A percentile compares a stretch with the other conserved stretches of the same genome.
These are phyloP conservation scores for Epichloe amarillans DNA, from an alignment of 2,329 filamentous ascomycete species.

Conservation along the genomic window DNA sequence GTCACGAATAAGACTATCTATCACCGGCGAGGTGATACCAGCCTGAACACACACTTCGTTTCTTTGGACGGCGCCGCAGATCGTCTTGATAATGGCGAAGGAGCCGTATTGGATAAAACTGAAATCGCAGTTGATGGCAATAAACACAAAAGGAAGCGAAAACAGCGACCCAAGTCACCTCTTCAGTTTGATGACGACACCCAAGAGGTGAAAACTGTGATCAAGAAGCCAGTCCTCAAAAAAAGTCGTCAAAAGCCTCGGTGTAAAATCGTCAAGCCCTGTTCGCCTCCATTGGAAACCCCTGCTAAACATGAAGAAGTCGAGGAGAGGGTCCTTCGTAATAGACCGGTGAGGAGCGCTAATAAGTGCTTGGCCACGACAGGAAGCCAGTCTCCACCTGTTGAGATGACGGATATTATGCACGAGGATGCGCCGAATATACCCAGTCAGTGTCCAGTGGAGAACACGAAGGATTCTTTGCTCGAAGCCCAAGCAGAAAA, in stretches of 20 bases:
- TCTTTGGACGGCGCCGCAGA: conserved; percentile 1
- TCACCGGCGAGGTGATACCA: not conserved
- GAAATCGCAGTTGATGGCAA: not conserved
- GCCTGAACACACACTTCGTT: not conserved
- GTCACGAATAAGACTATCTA: not conserved
- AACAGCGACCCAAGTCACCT: conserved; percentile 21
- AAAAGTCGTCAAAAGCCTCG: not conserved
- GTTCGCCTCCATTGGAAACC: not conserved
- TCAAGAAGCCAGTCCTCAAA: conserved; percentile 1
- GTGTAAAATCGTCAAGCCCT: not conserved
- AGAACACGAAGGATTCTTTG: not conserved
- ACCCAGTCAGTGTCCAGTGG: not conserved
- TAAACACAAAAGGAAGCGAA: conserved; percentile 12
- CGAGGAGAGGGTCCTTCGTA: not conserved
- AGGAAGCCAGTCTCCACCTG: not conserved
- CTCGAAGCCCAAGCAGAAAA: not conserved
- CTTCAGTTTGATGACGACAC: conserved; percentile 20
- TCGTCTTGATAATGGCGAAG: not conserved
- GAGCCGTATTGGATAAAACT: not conserved
- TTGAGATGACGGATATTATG: not conserved
- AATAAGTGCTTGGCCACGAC: not conserved
- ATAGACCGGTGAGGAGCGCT: too few relatives aligned
- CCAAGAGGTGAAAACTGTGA: conserved; percentile 11
- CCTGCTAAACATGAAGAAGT: not conserved
- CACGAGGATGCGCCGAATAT: not conserved